Conservation (phyloP, 2,329 filamentous ascomycete genomes). For the Nemania diffusa region DNA sequence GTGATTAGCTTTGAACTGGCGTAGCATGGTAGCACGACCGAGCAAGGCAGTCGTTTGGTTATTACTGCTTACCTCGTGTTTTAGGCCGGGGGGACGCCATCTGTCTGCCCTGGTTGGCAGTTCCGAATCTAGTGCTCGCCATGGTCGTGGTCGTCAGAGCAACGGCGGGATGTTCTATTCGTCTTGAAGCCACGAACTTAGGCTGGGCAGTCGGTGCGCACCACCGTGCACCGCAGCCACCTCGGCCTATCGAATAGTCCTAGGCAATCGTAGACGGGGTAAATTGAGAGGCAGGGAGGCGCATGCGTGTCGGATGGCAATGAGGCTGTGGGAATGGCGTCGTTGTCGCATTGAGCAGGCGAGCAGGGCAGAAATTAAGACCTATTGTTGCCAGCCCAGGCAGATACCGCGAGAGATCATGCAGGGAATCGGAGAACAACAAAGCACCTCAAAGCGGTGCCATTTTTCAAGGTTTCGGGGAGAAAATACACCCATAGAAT, state of each 20-base stretch:
- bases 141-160: slow-evolving; percentile 37
- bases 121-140: slow-evolving; percentile 49
- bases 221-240: slow-evolving; percentile 42
- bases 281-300: slow-evolving; percentile 20
- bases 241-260: slow-evolving; percentile 21
- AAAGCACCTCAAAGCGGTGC: slow-evolving; percentile 48
- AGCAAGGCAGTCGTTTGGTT: background rate
- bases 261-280: slow-evolving; percentile 20
- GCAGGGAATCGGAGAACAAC: slow-evolving; percentile 33
- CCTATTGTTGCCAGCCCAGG: slow-evolving; percentile 12
- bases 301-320: slow-evolving; percentile 25
- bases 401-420: slow-evolving; percentile 16
- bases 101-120: slow-evolving; percentile 48
- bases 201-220: slow-evolving; percentile 37
- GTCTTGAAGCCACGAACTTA: slow-evolving; percentile 38
- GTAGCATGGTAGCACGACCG: background rate
- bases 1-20: slow-evolving; percentile 31
- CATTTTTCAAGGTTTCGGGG: slow-evolving; percentile 45
- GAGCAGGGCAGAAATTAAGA: slow-evolving; percentile 6
- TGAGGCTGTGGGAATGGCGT: slow-evolving; percentile 16
- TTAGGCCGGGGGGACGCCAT: slow-evolving; percentile 52
- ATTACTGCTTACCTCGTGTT: slow-evolving; percentile 48
- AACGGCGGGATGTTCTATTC: slow-evolving; percentile 28
- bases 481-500: slow-evolving; percentile 46
- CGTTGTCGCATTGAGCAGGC: slow-evolving; percentile 31